Evolutionary conservation across 2,329 filamentous ascomycete species (phyloP), one percentile per base, ranked within the genome.

Genomic region (Zalaria sp.): DNA sequence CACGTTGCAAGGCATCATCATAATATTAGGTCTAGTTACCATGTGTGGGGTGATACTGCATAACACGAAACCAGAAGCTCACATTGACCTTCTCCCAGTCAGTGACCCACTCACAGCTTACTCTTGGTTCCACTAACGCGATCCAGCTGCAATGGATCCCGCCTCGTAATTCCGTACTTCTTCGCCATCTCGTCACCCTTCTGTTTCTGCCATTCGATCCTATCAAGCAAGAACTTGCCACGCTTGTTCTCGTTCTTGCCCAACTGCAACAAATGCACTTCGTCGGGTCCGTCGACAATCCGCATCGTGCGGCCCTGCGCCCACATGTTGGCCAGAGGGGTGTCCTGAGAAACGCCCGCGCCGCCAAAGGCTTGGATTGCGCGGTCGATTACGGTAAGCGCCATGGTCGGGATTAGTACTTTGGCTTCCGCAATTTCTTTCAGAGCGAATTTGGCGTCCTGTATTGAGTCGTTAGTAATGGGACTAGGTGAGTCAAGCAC

Each of bases 371-470:
- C 76, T 72, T 98, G 91, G 8, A 98, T 79, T 0, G 91, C 91
- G 47, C 88, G 83, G 69, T 98, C 91, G 53, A 98, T 89, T 53
- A 96, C 84, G 11, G 77, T 78, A 50, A 95, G 72, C 1, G 84
- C 80, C 54, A 81, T 85, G 56, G 78, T 72, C 0, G 91, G 91
- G 5, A 93, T 82, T 11, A 94, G 75, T 0, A 96, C 81, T 72
- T 98, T 98, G 50, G 91, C 89, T 66, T 95, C 77, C 26, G 88
- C 89, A 51, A 98, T 98, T 62, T 96, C 86, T 61, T 82, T 86
- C 46, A 95, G 75, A 0, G 89, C 86, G 49, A 79, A 77, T 69
- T 96, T 96, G 52, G 91, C 83, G 51, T 89, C 82, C 29, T 32
- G n/a, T n/a, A 7, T 7, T 7, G 7, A 7, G 29, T 32, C 29